These are phyloP conservation scores for Angophora floribunda DNA, from an alignment of 345 rosid genomes.

Conservation along the genomic window DNA sequence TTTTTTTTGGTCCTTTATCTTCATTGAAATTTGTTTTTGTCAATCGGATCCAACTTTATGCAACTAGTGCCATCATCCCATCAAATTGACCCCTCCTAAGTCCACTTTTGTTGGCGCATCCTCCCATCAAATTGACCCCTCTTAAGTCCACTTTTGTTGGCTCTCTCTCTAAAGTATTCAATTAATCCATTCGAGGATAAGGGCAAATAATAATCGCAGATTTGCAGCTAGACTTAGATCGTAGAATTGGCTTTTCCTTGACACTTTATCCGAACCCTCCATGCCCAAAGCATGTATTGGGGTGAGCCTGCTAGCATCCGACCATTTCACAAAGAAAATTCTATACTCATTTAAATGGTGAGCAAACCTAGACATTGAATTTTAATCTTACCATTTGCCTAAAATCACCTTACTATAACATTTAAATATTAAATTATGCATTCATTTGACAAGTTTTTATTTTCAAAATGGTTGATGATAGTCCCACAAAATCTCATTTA, in stretches of 20 bases:
- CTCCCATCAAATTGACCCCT: not conserved
- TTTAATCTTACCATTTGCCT: not conserved
- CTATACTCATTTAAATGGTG: not conserved
- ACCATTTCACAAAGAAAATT: not conserved
- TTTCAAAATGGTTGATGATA: accelerated
- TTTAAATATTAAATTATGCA: not conserved
- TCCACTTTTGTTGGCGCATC: not conserved
- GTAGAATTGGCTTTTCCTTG: not conserved
- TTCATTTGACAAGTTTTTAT: accelerated
- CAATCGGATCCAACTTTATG: not conserved
- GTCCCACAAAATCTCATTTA: accelerated
- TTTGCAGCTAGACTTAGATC: not conserved
- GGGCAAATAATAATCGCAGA: not conserved
- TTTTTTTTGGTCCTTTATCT: not conserved
- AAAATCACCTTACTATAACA: accelerated
- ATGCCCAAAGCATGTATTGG: not conserved
- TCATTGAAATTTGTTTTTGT: not conserved
- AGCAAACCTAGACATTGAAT: not conserved
- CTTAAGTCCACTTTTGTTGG: not conserved
- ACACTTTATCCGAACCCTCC: not conserved
- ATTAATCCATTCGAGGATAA: not conserved
- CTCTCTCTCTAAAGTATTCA: not conserved
- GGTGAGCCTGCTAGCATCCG: not conserved
- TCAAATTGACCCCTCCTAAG: not conserved
- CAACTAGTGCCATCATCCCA: not conserved